Percentiles rank a stretch among this genome's conserved stretches.
phyloP scores from a whole-genome alignment of 1,139 yeast species.

The Scheffersomyces segobiensis region DNA sequence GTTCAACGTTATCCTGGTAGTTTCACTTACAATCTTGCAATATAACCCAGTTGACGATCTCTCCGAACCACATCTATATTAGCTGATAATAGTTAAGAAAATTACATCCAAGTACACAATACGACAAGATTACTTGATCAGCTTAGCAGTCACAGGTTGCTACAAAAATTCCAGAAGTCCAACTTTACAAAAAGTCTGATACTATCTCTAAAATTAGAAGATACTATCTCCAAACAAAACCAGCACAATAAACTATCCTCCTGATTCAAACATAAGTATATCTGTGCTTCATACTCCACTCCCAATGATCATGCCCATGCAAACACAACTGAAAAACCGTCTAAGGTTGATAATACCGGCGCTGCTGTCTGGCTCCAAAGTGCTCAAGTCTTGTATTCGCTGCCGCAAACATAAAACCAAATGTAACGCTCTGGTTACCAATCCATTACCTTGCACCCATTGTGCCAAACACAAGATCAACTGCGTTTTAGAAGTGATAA shows the following conservation, averaged over 20 bases:
- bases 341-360: conserved; percentile 22
- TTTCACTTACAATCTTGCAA: neutral
- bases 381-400: conserved; percentile 59
- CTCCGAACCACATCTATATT: neutral
- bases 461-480: conserved; percentile 52
- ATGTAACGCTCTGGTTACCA: conserved; percentile 55
- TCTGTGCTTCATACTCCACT: neutral
- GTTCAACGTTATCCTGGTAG: neutral
- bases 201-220: neutral
- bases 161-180: neutral
- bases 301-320: conserved; percentile 19
- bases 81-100: neutral
- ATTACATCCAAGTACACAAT: neutral
- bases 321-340: conserved; percentile 21
- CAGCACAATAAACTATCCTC: neutral
- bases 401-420: conserved; percentile 67
- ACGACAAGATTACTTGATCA: neutral
- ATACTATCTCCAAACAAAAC: neutral
- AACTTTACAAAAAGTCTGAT: neutral
- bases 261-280: neutral
- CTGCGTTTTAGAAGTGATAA: conserved; percentile 50
- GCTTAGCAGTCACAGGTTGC: neutral
- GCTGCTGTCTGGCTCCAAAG: conserved; percentile 13
- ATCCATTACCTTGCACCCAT: conserved; percentile 58
- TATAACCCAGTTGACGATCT: neutral